Conservation (phyloP, 768 basidiomycete genomes). For the Amanita pallidorosea region DNA sequence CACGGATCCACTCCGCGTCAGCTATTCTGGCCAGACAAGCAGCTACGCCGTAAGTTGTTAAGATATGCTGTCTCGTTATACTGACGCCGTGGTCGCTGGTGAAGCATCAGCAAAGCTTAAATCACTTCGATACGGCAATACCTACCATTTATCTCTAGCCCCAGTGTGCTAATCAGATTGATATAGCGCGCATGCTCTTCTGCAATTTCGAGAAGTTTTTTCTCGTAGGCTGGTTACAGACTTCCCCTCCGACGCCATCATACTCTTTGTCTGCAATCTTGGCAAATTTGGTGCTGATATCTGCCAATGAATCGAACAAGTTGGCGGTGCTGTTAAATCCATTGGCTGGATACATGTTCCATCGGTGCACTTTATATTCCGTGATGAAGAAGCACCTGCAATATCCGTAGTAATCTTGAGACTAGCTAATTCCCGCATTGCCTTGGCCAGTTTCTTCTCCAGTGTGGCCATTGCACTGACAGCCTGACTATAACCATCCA, state of each 20-base stretch:
- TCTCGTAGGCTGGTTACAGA: slow-evolving; percentile 47
- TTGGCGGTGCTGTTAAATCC: slow-evolving; percentile 53
- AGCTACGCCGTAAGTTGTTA: slow-evolving; percentile 50
- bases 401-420: slow-evolving; percentile 51
- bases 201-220: slow-evolving; percentile 50
- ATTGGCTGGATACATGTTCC: slow-evolving; percentile 22
- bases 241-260: slow-evolving; percentile 44
- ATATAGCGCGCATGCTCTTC: slow-evolving; percentile 77
- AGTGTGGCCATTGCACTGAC: slow-evolving; percentile 46
- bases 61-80: slow-evolving; percentile 50
- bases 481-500: slow-evolving; percentile 67
- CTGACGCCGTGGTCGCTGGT: slow-evolving; percentile 56
- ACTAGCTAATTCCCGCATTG: slow-evolving; percentile 53
- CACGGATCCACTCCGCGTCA: slow-evolving; percentile 66
- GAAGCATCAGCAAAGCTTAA: not conserved
- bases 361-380: not conserved
- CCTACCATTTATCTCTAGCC: slow-evolving; percentile 75
- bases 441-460: slow-evolving; percentile 70
- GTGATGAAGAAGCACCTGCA: slow-evolving; percentile 36
- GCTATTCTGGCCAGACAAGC: slow-evolving; percentile 61
- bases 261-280: slow-evolving; percentile 71
- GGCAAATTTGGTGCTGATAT: slow-evolving; percentile 65
- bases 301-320: slow-evolving; percentile 60
- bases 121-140: not conserved
- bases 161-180: slow-evolving; percentile 56